Base-by-base conservation (phyloP, 2,329 filamentous ascomycete genomes). In the Parastagonospora nodorum region DNA sequence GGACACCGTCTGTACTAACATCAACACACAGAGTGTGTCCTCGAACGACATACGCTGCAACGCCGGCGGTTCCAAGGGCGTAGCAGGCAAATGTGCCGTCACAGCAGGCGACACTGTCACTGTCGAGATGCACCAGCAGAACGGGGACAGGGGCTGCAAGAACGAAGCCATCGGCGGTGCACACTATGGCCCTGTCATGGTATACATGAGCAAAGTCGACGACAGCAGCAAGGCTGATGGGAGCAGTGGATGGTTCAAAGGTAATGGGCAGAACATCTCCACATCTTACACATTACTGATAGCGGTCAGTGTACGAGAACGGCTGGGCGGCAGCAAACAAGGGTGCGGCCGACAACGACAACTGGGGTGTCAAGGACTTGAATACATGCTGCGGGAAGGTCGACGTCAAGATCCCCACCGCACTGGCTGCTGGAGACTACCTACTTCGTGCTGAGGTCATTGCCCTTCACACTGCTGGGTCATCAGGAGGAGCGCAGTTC, bases 151-250 rank as follows among this genome's bases (percentile, higher is more conserved):
- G 9, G 51, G 33, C 35, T 67, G 63, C 50, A 56, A 76, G 1
- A 69, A 73, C 44, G 80, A 85, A 55, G 78, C 84, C 35, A 82
- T 85, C 71, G 82, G 84, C 49, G 65, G 78, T 2, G 76, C 74
- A 29, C 82, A 85, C 68, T 75, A 80, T 55, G 81, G 82, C 2
- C 81, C 81, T 19, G 80, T 79, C 1, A 64, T 82, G 51, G 80
- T 80, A 0, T 84, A 83, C 58, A 73, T 84, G 47, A 81, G 80
- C 63, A 82, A 82, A 61, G 80, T 83, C 19, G 64, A 72, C 51
- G 73, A 79, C 52, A 80, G 80, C 0, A 59, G 66, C 5, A 62
- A 53, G 29, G 53, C 58, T n/a, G 49, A 63, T 51, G 52, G 64
- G 10, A 52, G 55, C 33, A 62, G 60, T 14, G 49, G 60, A 14